Evolutionary conservation across 331 rosid species (phyloP).

Genomic region (Arachis monticola): DNA sequence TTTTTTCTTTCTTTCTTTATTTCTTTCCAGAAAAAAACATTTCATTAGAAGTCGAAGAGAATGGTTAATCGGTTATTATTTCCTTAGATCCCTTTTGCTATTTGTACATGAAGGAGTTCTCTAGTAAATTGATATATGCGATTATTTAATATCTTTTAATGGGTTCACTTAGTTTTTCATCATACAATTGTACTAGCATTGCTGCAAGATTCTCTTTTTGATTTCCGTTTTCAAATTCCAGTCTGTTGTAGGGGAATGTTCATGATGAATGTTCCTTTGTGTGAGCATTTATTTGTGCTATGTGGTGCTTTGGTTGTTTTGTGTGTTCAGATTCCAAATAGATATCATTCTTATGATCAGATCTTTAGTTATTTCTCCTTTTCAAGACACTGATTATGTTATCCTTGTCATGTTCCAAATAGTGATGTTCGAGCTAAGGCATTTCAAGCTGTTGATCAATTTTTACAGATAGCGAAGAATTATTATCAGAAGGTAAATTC

Average conservation of each 20-base stretch:
- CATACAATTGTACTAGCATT: not conserved
- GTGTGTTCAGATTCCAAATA: conserved; percentile 29
- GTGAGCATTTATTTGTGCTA: conserved; percentile 16
- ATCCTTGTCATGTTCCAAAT: conserved; percentile 45
- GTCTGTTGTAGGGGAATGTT: conserved; percentile 21
- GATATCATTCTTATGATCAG: conserved; percentile 26
- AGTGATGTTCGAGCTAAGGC: conserved; percentile 88
- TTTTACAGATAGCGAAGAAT: conserved; percentile 73
- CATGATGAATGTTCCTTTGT: conserved; percentile 15
- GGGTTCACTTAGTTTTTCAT: not conserved
- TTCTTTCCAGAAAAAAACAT: too few relatives aligned
- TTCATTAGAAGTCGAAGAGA: too few relatives aligned
- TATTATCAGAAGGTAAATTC: conserved; percentile 70
- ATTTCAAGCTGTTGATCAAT: conserved; percentile 89
- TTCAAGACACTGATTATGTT: conserved; percentile 24
- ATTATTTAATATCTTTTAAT: conserved; percentile 15
- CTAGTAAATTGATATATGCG: conserved; percentile 25
- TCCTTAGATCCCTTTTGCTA: conserved; percentile 8
- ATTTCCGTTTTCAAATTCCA: conserved; percentile 1
- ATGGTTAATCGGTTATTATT: conserved; percentile 15
- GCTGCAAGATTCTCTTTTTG: conserved; percentile 3
- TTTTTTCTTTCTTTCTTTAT: not conserved
- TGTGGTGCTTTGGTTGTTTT: conserved; percentile 36
- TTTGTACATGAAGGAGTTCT: conserved; percentile 27
- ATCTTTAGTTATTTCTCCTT: conserved; percentile 23